Base-by-base conservation (phyloP, 1,284 basidiomycete genomes). In the Calocybe gambosa region DNA sequence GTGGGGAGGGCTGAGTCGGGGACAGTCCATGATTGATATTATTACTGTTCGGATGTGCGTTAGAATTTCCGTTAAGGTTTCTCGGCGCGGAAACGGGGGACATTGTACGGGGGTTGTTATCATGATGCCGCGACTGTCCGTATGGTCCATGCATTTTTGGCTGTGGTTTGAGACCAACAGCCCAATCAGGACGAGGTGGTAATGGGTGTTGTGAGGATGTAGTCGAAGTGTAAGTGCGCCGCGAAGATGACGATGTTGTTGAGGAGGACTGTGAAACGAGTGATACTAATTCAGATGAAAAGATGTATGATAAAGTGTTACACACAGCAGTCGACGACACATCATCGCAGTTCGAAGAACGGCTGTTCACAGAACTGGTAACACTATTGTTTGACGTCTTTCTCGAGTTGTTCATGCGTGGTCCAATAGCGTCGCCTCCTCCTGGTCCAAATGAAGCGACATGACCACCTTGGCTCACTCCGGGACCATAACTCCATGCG, bases 111-210 rank as follows among this genome's bases (percentile, higher is more conserved):
- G 62, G 55, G 52, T 61, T 59, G 31, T 52, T 49, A 42, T 73
- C 65, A 50, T 74, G 73, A 55, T 77, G 74, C 23, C 74, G 69
- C 39, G 65, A 58, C 33, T 67, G 63, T 15, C 31, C 31, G 13
- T 34, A 34, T 1, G 71, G 63, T 39, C 73, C 54, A 52, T 79
- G 76, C 35, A 82, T 62, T 9, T 76, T 81, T 35, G 80, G 77
- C 51, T 85, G 80, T 0, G 86, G 77, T 59, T 82, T 85, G 28
- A 89, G 68, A 6, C 86, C 85, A 9, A 89, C 85, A 18, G 87
- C 87, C 87, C 88, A 90, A 59, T 90, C 87, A 33, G 87, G 87
- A 47, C 87, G 74, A 3, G 85, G 67, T 8, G 87, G 87, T 38
- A 90, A 70, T 19, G 87, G 87, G 58, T 90, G 87, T 56, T 83